Evolutionary conservation across 2,329 filamentous ascomycete species (phyloP).

Genomic region (Fusarium xyrophilum): DNA sequence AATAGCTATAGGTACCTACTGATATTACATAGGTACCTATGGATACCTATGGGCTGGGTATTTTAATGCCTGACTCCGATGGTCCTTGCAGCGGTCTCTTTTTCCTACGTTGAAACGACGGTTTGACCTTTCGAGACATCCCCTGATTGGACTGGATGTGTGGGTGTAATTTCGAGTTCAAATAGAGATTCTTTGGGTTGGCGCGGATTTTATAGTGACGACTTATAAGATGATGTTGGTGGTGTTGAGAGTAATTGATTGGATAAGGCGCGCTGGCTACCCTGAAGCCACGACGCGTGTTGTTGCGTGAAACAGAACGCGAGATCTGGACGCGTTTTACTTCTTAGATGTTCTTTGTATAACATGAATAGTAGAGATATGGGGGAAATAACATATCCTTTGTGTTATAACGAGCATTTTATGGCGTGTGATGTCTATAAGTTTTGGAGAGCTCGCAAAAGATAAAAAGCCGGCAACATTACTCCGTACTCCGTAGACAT

Average conservation of each 20-base stretch:
- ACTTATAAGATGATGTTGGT: neutral
- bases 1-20: too few species aligned
- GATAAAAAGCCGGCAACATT: too few species aligned
- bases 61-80: too few species aligned
- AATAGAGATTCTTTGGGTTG: neutral
- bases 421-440: fast-evolving
- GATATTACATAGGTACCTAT: too few species aligned
- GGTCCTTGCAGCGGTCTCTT: neutral
- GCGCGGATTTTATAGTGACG: neutral
- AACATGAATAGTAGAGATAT: fast-evolving
- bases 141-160: too few species aligned
- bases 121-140: fast-evolving
- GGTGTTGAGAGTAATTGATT: too few species aligned
- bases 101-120: too few species aligned
- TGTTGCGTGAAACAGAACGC: neutral
- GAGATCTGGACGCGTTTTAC: too few species aligned
- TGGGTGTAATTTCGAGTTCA: neutral
- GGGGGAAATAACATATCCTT: fast-evolving
- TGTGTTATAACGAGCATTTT: fast-evolving
- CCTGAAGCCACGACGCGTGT: neutral
- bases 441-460: too few species aligned
- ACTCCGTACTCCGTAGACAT: too few species aligned
- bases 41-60: too few species aligned
- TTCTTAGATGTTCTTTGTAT: fast-evolving
- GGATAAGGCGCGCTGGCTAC: neutral